Evolutionary conservation across 805 yeast species (phyloP), one percentile per base, ranked within the genome.

Genomic region (Cyberlindnera saturnus): DNA sequence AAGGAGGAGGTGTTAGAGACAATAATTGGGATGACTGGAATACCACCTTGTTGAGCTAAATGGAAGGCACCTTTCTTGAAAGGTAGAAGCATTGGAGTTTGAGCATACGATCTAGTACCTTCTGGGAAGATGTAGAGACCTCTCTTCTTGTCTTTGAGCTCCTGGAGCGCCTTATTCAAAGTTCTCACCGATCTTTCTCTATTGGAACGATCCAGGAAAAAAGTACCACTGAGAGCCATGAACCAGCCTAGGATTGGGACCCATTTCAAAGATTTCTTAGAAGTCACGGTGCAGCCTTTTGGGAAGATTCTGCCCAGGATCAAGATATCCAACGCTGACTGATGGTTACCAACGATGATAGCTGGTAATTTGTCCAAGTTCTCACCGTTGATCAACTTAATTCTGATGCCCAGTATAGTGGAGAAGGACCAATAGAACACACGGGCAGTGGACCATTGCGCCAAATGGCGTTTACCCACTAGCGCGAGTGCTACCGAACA

Each of bases 1-100:
- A 93, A 62, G 28, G 79, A 74, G 4, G 95, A 81, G 42, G 95
- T 86, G 68, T 93, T 93, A 29, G 91, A 78, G 9, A 87, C 89
- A 13, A 87, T 95, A 40, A 85, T 70, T 8, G 99, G 99, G 19
- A 93, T 78, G 40, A 93, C 71, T 16, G 98, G 98, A 32, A 91
- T 81, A 34, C 79, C 79, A 6, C 95, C 95, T 65, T 89, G 96
- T 49, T 86, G 84, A 7, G 99, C 99, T 59, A 93, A 74, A 65
- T 93, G 97, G 80, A 93, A 93, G 0, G 98, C 97, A 43, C 99
- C 99, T 62, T 93, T 93, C 65, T 93, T 93, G 69, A 93, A 88
- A 1, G 96, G 95, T 39, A 88, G 72, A 61, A 93, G 66, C 4
- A 73, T 79, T 40, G 95, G 82, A 31, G 72, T 73, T 19, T 76